Base-by-base conservation (phyloP, 805 yeast species). In the Ogataea nakhonphanomensis region DNA sequence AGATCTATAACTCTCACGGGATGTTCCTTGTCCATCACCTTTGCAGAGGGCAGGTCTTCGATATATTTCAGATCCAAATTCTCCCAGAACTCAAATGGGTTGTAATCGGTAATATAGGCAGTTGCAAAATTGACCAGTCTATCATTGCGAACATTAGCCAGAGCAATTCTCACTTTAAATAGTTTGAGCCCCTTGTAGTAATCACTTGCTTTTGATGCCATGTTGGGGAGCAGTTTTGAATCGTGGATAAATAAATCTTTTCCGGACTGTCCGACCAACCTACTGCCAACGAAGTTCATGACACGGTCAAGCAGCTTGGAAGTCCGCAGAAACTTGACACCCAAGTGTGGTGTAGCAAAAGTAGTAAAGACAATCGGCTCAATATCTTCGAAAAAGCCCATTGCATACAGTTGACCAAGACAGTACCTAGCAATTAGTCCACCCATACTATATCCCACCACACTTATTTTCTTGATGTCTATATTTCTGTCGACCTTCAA, bases 41-140 rank as follows among this genome's bases (percentile, higher is more conserved):
- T 50, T 5, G 70, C 63, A 1, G 58, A 55, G 0, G 79, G 77
- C 29, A 72, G 54, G 37, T 67, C 70, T 5, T 68, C 64, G 25
- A 79, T 64, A 51, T 68, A 79, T 25, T 67, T 66, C 41, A 79
- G 65, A 30, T 69, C 71, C 36, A 74, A 58, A 13, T 57, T 55
- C 34, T 71, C 72, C 72, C 76, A 73, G 34, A 64, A 64, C n/a
- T 67, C 64, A 57, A 88, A 89, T 1, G 96, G 95, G 40, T 85
- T 78, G 44, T 71, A 74, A 23, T 79, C 71, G 3, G 91, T 71
- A 43, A 91, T 82, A 59, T 70, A 89, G 0, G 95, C 72, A 0
- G 97, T 87, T 64, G 79, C 85, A 59, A 88, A 91, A 11, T 91
- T 82, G 7, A 90, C 98, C 0, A 95, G 78, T 44, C 96, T 70